Percentiles rank a stretch among this genome's conserved stretches.
Evolutionary conservation across 2,329 filamentous ascomycete genomes (phyloP).

Genomic region (Diaporthe nobilis): DNA sequence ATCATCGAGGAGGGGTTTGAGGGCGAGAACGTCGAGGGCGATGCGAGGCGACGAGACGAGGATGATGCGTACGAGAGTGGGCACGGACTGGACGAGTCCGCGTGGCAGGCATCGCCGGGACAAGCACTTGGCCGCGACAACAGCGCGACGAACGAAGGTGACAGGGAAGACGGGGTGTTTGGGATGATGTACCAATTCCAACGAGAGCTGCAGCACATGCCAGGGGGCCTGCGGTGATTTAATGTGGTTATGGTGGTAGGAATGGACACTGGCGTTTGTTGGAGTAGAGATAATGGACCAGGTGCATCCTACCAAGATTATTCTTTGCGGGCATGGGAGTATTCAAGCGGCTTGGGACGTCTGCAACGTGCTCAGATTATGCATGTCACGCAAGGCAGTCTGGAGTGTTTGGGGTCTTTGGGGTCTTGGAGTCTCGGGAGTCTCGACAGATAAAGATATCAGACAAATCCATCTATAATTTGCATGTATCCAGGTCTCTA

Average conservation of each 20-base stretch:
- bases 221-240: conserved; percentile 45
- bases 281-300: neutral
- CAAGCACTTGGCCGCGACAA: conserved; percentile 66
- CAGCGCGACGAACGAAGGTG: conserved; percentile 61
- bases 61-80: conserved; percentile 69
- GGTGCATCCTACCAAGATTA: neutral
- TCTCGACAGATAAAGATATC: neutral
- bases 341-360: neutral
- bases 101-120: conserved; percentile 71
- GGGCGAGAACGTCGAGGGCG: conserved; percentile 56
- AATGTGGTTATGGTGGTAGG: neutral
- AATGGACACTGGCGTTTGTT: conserved; percentile 12
- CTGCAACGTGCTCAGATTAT: neutral
- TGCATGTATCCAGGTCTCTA: neutral
- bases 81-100: conserved; percentile 69
- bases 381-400: neutral
- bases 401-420: neutral
- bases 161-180: conserved; percentile 68
- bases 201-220: conserved; percentile 64
- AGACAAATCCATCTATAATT: neutral
- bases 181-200: conserved; percentile 72
- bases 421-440: neutral
- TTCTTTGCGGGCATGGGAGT: neutral
- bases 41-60: conserved; percentile 69
- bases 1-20: conserved; percentile 71